Percentiles rank a stretch among this genome's conserved stretches.
phyloP scores from a whole-genome alignment of 2,329 filamentous ascomycete species.

The Lachnellula hyalina region DNA sequence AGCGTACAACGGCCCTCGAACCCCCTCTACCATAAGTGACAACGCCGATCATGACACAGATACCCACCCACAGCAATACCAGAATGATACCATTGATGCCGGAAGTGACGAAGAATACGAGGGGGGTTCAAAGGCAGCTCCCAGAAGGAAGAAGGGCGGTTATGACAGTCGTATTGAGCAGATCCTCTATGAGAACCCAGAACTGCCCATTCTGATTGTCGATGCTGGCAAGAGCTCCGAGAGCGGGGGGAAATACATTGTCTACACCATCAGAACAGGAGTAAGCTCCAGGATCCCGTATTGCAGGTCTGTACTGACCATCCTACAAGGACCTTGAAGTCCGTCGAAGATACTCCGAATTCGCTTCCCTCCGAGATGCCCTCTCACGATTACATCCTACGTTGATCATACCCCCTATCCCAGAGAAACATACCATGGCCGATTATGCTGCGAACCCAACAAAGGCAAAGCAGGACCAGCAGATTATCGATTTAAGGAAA shows the following conservation, averaged over 20 bases:
- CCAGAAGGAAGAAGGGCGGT: conserved; percentile 70
- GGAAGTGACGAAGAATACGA: conserved; percentile 47
- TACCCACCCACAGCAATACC: conserved; percentile 18
- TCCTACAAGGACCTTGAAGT: conserved; percentile 79
- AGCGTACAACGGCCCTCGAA: conserved; percentile 42
- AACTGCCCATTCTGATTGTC: conserved; percentile 83
- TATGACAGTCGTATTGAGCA: conserved; percentile 97
- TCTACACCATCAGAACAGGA: conserved; percentile 93
- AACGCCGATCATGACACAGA: conserved; percentile 39
- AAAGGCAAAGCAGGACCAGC: conserved; percentile 93
- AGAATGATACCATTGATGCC: conserved; percentile 35
- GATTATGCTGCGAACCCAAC: conserved; percentile 98
- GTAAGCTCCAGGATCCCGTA: conserved; percentile 42
- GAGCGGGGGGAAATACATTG: conserved; percentile 87
- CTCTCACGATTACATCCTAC: conserved; percentile 91
- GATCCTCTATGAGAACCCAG: conserved; percentile 91
- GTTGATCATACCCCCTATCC: conserved; percentile 91
- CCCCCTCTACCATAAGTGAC: conserved; percentile 60
- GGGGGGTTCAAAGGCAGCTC: conserved; percentile 37
- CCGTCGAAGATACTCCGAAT: conserved; percentile 91
- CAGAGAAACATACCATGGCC: conserved; percentile 97
- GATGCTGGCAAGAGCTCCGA: conserved; percentile 94
- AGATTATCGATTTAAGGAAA: conserved; percentile 94
- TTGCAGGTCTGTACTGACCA: conserved; percentile 15
- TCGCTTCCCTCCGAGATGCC: conserved; percentile 82